Conservation (phyloP, 306 rosid genomes). For the Sicyos baderoa region DNA sequence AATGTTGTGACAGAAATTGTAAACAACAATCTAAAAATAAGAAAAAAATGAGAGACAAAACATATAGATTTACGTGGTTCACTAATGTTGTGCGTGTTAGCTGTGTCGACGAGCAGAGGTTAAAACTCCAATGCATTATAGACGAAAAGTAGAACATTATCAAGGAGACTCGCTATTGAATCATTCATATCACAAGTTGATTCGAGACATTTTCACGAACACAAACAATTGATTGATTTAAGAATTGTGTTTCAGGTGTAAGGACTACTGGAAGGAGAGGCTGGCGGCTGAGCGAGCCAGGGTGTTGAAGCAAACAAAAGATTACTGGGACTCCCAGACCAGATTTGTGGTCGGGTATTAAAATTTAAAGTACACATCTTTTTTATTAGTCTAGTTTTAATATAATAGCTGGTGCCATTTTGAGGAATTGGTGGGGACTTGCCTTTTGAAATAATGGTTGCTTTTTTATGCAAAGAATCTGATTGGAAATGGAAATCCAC, state of each 20-base stretch:
- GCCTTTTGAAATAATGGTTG: neutral
- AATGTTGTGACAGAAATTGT: too few species aligned
- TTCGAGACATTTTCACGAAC: too few species aligned
- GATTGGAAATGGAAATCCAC: neutral
- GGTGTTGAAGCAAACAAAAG: conserved; percentile 54
- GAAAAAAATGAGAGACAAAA: too few species aligned
- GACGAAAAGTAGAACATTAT: too few species aligned
- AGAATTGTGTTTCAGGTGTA: conserved; percentile 46
- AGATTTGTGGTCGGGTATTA: conserved; percentile 39
- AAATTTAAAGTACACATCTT: neutral
- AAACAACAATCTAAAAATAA: too few species aligned
- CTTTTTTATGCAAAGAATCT: neutral
- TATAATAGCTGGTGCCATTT: neutral
- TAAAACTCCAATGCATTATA: too few species aligned
- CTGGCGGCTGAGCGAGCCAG: conserved; percentile 38
- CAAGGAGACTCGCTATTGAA: too few species aligned
- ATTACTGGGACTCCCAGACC: conserved; percentile 59
- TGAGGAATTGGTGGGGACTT: neutral
- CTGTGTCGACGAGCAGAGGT: too few species aligned
- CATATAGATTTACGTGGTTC: too few species aligned
- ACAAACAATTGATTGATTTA: neutral
- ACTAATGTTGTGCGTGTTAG: too few species aligned
- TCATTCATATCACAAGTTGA: too few species aligned
- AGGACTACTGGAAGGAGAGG: conserved; percentile 64
- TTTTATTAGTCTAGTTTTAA: neutral